A percentile compares a stretch with the other conserved stretches of the same genome.
phyloP scores from a whole-genome alignment of 1,284 basidiomycete species.

The Rhodotorula sp. region DNA sequence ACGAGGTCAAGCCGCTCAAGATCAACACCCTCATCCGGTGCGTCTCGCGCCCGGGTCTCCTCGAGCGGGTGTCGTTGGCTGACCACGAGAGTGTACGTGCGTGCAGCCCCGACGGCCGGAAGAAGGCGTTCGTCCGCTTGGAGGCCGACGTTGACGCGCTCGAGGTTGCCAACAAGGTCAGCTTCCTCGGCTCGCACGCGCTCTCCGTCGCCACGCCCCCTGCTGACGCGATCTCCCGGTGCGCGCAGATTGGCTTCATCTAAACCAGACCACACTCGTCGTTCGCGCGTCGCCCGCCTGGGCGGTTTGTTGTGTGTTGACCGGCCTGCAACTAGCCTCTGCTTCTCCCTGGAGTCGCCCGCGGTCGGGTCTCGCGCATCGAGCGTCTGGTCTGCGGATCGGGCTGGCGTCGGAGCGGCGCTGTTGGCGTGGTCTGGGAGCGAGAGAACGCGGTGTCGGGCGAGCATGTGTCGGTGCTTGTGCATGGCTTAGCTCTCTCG shows the following conservation, averaged over 20 bases:
- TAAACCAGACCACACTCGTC: constrained; percentile 53
- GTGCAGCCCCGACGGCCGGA: constrained; percentile 89
- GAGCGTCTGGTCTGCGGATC: too few relatives aligned
- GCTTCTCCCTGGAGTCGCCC: too few relatives aligned
- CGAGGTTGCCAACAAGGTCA: constrained; percentile 97
- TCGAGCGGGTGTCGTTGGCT: neutral
- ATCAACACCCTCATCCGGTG: constrained; percentile 93
- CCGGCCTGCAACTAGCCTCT: neutral
- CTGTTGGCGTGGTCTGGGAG: too few relatives aligned
- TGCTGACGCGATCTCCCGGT: constrained; percentile 11
- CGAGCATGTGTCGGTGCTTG: too few relatives aligned
- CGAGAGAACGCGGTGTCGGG: too few relatives aligned
- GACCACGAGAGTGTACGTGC: neutral
- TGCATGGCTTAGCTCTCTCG: too few relatives aligned
- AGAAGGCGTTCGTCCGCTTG: constrained; percentile 97
- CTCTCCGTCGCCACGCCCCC: too few relatives aligned
- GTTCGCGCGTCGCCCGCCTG: neutral
- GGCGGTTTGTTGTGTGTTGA: neutral
- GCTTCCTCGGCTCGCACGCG: constrained; percentile 47
- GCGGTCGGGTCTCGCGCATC: too few relatives aligned
- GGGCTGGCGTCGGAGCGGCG: too few relatives aligned
- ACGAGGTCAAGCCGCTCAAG: constrained; percentile 93
- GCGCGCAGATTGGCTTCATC: constrained; percentile 72
- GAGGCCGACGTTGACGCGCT: constrained; percentile 94
- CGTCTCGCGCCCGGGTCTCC: neutral